Conservation (phyloP, 441 rosid species). For the Gossypium aridum region DNA sequence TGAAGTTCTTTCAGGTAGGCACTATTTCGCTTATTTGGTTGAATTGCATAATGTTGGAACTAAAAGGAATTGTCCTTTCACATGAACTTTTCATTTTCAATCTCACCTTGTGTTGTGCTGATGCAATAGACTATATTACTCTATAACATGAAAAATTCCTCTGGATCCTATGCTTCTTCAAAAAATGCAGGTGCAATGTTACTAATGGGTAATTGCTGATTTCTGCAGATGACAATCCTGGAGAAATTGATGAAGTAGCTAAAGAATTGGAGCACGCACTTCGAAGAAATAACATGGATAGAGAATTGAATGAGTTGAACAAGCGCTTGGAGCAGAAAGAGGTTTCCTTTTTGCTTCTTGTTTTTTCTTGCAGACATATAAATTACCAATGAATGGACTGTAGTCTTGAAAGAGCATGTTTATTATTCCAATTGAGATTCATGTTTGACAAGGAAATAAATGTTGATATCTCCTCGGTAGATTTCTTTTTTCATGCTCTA, state of each 20-base stretch:
- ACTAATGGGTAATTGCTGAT: conserved; percentile 2
- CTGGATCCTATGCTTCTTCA: not conserved
- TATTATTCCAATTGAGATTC: not conserved
- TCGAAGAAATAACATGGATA: conserved; percentile 51
- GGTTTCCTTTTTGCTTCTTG: conserved; percentile 30
- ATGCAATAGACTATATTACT: not conserved
- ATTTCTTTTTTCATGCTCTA: not conserved
- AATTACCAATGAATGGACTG: not conserved
- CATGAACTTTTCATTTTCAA: not conserved
- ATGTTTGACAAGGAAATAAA: not conserved
- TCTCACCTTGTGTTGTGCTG: not conserved
- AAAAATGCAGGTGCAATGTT: not conserved
- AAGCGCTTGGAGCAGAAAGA: conserved; percentile 68
- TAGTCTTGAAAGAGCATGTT: conserved; percentile 6
- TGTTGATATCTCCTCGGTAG: not conserved
- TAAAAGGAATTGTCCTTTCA: not conserved
- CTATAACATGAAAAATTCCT: conserved; percentile 10
- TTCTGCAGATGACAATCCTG: conserved; percentile 35
- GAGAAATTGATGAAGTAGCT: conserved; percentile 52
- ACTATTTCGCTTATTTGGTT: conserved; percentile 2
- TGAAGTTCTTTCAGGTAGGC: conserved; percentile 46
- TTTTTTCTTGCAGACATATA: not conserved
- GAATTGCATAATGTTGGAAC: not conserved
- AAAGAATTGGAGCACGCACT: conserved; percentile 67
- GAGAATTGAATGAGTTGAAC: conserved; percentile 55